Evolutionary conservation across 2,329 filamentous ascomycete genomes (phyloP).

Genomic region (Fonsecaea erecta): DNA sequence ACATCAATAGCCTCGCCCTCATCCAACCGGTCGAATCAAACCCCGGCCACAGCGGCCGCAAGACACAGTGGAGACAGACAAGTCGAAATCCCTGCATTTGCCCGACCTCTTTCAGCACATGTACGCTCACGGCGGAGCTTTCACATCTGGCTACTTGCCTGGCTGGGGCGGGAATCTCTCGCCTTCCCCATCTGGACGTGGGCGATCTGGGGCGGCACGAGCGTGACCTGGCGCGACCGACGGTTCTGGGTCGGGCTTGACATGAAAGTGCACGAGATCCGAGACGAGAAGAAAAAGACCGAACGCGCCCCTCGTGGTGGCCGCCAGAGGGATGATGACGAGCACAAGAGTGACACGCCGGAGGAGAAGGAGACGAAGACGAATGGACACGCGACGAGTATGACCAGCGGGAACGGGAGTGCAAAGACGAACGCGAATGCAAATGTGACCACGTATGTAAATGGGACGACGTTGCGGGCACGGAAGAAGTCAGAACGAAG

Average conservation of each 20-base stretch:
- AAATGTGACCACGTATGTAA: background rate
- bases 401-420: background rate
- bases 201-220: conserved; percentile 86
- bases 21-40: background rate
- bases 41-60: background rate
- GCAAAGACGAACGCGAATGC: background rate
- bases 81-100: conserved; percentile 74
- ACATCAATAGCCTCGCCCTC: background rate
- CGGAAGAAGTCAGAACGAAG: background rate
- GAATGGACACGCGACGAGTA: conserved; percentile 11
- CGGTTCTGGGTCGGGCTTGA: conserved; percentile 81
- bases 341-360: background rate
- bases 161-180: conserved; percentile 80
- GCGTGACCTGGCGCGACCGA: conserved; percentile 84
- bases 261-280: conserved; percentile 73
- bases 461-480: background rate
- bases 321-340: too few species aligned
- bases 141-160: conserved; percentile 74
- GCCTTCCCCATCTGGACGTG: conserved; percentile 88
- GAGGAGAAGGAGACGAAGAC: background rate
- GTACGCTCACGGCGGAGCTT: conserved; percentile 57
- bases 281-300: conserved; percentile 29
- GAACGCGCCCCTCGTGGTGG: too few species aligned
- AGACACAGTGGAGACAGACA: background rate
- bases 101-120: conserved; percentile 46